phyloP scores from a whole-genome alignment of 768 basidiomycete genomes.

The Leccinum broughii region DNA sequence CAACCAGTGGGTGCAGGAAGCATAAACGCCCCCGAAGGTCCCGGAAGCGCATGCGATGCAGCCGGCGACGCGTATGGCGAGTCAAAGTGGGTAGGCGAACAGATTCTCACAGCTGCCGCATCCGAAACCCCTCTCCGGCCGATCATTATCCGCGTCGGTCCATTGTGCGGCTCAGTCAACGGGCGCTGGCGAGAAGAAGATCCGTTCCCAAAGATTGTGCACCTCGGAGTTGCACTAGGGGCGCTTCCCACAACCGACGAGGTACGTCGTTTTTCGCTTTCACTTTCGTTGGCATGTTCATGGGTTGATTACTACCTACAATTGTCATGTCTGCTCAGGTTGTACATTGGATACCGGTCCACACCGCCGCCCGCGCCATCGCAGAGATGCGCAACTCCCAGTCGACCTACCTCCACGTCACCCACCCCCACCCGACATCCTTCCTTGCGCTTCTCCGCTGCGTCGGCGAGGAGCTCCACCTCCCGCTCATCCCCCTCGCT shows the following conservation, averaged over 20 bases:
- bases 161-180: constrained; percentile 35
- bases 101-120: constrained; percentile 22
- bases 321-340: neutral
- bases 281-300: neutral
- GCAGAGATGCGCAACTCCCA: constrained; percentile 15
- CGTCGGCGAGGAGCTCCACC: constrained; percentile 6
- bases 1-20: neutral
- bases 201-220: constrained; percentile 39
- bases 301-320: neutral
- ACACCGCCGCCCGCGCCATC: constrained; percentile 16
- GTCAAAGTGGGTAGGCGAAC: constrained; percentile 28
- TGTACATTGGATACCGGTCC: constrained; percentile 19
- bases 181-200: constrained; percentile 42
- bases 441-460: constrained; percentile 9
- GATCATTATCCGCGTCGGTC: constrained; percentile 39
- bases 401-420: constrained; percentile 11
- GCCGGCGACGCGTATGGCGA: constrained; percentile 12
- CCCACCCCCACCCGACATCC: constrained; percentile 13
- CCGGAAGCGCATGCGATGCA: constrained; percentile 10
- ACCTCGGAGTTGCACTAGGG: constrained; percentile 16
- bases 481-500: constrained; percentile 12
- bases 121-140: constrained; percentile 22
- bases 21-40: neutral
- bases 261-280: constrained; percentile 13
- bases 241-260: constrained; percentile 22